A percentile compares a stretch with the other conserved stretches of the same genome.
Evolutionary conservation across 306 rosid genomes (phyloP).

Genomic region (Prunus armeniaca): DNA sequence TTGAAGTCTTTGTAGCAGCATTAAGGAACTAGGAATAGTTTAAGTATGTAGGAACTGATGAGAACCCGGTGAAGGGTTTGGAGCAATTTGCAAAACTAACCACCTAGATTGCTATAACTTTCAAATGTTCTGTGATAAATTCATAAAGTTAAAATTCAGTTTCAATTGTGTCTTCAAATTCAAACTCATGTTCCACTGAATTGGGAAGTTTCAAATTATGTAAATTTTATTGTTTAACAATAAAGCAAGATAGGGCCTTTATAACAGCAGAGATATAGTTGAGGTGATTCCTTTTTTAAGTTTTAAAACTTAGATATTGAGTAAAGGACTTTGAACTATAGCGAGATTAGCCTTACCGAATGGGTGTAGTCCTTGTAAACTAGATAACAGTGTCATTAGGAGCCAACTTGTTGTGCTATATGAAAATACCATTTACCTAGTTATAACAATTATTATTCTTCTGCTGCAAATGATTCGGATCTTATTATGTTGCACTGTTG

Average conservation of each 20-base stretch:
- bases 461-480: background rate
- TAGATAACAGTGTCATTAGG: background rate
- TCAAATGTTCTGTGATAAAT: background rate
- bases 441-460: background rate
- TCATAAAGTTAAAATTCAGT: background rate
- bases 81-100: background rate
- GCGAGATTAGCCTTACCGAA: background rate
- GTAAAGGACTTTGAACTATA: background rate
- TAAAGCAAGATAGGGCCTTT: background rate
- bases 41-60: background rate
- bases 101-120: background rate
- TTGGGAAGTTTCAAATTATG: background rate
- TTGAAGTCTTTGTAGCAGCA: background rate
- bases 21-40: background rate
- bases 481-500: background rate
- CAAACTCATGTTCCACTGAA: background rate
- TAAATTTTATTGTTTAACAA: background rate
- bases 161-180: background rate
- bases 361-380: background rate
- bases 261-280: background rate
- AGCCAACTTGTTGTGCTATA: background rate
- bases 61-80: background rate
- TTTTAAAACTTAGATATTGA: background rate
- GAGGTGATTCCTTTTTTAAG: background rate
- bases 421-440: background rate